Percentiles rank a stretch among this genome's conserved stretches.
Conservation (phyloP, 169 alveolate species). For the Theileria equi region DNA sequence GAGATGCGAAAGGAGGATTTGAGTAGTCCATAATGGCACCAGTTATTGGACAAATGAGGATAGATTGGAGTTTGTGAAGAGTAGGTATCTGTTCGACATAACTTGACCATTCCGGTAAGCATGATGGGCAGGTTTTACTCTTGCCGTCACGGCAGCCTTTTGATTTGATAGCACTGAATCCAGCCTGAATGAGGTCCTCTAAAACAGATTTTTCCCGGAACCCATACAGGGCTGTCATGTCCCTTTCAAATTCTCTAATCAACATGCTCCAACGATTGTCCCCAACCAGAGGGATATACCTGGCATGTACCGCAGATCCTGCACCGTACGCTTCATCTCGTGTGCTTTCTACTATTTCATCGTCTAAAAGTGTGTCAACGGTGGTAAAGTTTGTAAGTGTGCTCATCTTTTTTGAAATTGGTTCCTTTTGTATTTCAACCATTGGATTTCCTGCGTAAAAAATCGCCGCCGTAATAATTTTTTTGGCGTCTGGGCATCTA, state of each 20-base stretch:
- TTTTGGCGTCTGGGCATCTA: slow-evolving; percentile 46
- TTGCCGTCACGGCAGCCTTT: slow-evolving; percentile 68
- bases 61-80: slow-evolving; percentile 74
- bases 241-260: slow-evolving; percentile 22
- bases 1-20: slow-evolving; percentile 83
- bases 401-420: too few species aligned
- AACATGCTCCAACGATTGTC: slow-evolving; percentile 44
- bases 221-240: slow-evolving; percentile 19
- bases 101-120: slow-evolving; percentile 74
- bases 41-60: slow-evolving; percentile 79
- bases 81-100: slow-evolving; percentile 73
- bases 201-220: slow-evolving; percentile 54
- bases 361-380: not conserved
- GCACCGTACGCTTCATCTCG: too few species aligned
- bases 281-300: slow-evolving; percentile 20
- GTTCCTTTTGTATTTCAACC: not conserved
- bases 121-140: slow-evolving; percentile 79
- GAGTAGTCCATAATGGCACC: slow-evolving; percentile 80
- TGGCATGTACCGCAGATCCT: slow-evolving; percentile 13
- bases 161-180: slow-evolving; percentile 77
- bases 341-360: not conserved
- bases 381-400: not conserved
- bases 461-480: slow-evolving; percentile 44
- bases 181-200: slow-evolving; percentile 73
- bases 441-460: not conserved